These are phyloP conservation scores for Adansonia gregorii DNA, from an alignment of 441 rosid species.

Conservation along the genomic window DNA sequence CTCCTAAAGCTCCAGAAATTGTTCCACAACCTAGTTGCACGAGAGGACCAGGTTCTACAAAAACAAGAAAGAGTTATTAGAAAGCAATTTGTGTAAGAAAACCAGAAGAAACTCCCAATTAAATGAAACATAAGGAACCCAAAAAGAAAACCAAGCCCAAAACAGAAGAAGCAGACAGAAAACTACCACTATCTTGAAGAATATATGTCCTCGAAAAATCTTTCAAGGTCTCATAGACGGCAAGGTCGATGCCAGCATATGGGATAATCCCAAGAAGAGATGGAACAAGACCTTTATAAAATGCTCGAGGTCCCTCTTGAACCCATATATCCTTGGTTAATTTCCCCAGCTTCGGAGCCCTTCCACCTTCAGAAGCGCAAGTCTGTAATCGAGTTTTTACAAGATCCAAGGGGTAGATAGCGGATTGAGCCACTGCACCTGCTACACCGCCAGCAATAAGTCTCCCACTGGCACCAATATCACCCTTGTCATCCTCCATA, in stretches of 20 bases:
- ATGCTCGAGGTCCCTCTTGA: slow-evolving; percentile 89
- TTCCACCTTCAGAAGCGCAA: slow-evolving; percentile 64
- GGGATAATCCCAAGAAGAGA: slow-evolving; percentile 97
- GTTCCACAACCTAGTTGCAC: slow-evolving; percentile 92
- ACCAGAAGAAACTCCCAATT: slow-evolving; percentile 22
- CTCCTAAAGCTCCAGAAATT: slow-evolving; percentile 90
- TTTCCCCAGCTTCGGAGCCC: slow-evolving; percentile 61
- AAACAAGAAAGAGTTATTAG: background rate
- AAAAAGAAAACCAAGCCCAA: background rate
- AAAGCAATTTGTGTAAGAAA: slow-evolving; percentile 10
- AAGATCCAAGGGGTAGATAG: slow-evolving; percentile 90
- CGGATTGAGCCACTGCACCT: slow-evolving; percentile 90
- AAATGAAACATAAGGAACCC: background rate
- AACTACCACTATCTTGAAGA: slow-evolving; percentile 72
- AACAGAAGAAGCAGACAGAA: slow-evolving; percentile 19
- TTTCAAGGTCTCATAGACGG: slow-evolving; percentile 89
- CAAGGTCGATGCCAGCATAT: slow-evolving; percentile 92
- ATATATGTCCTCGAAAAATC: slow-evolving; percentile 82
- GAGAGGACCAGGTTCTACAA: slow-evolving; percentile 83
- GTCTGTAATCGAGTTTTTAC: slow-evolving; percentile 95
- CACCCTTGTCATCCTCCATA: slow-evolving; percentile 56
- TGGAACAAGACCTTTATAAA: slow-evolving; percentile 93
- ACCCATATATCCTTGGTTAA: slow-evolving; percentile 82
- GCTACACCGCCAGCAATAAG: slow-evolving; percentile 97
- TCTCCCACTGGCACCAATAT: slow-evolving; percentile 72